Conservation (phyloP, 2,329 filamentous ascomycete species). For the Aureobasidium sp. region DNA sequence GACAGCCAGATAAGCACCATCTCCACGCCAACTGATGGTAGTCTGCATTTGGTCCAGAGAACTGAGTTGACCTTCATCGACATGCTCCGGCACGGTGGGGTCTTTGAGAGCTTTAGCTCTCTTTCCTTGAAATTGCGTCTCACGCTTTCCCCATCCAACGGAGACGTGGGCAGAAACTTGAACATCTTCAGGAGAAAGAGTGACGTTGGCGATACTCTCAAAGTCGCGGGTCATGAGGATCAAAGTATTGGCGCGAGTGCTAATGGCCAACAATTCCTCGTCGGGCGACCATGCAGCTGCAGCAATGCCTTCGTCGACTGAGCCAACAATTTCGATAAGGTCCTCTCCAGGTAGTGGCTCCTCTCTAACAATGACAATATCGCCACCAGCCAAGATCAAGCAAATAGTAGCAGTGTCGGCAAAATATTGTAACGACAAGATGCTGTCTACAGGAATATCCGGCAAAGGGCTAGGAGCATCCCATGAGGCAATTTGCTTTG, state of each 20-base stretch:
- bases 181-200: conserved; percentile 67
- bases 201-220: conserved; percentile 70
- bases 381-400: conserved; percentile 79
- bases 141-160: conserved; percentile 83
- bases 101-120: conserved; percentile 80
- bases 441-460: conserved; percentile 59
- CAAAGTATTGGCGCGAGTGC: conserved; percentile 69
- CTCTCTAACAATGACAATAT: conserved; percentile 81
- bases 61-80: conserved; percentile 76
- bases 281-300: conserved; percentile 92
- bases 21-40: conserved; percentile 85
- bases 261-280: conserved; percentile 79
- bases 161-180: conserved; percentile 79
- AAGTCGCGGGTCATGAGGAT: conserved; percentile 92
- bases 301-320: conserved; percentile 83
- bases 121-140: conserved; percentile 94
- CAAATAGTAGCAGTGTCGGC: conserved; percentile 70
- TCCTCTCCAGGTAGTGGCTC: conserved; percentile 59
- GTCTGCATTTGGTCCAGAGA: conserved; percentile 62
- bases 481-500: conserved; percentile 67
- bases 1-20: conserved; percentile 83
- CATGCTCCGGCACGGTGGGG: conserved; percentile 86
- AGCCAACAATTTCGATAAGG: conserved; percentile 89
- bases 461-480: conserved; percentile 76
- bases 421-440: conserved; percentile 79